Evolutionary conservation across 1,284 basidiomycete genomes (phyloP), one percentile per base, ranked within the genome.

Genomic region (Ustilago bromivora): DNA sequence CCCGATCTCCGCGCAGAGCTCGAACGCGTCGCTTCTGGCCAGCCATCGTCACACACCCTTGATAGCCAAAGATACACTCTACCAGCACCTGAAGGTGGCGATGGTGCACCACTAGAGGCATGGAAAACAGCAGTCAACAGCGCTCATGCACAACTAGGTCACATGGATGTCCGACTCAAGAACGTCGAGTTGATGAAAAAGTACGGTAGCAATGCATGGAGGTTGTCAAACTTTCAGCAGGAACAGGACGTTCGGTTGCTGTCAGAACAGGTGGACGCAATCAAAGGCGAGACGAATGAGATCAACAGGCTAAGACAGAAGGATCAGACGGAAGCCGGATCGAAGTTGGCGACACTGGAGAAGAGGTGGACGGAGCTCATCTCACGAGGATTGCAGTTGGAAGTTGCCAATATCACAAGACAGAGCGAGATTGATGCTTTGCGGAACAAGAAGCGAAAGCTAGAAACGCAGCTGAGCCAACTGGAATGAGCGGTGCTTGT

Each of bases 331-430:
- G 89, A 89, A n/a, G 87, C 91, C 19, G 95, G 94, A 51, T 89
- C 90, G 61, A 92, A 93, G 79, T 87, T 96, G 70, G 92, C 90
- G n/a, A 88, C 90, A 11, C 88, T 95, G 58, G 94, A 96, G 86
- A 92, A 90, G 58, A 89, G 91, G 61, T 96, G 95, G 95, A 94
- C 92, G 11, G 93, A 94, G 85, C 88, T 95, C 47, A 92, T 96
- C 67, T 94, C 93, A 47, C 92, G 90, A 80, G 92, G 94, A 36
- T 87, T 96, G 75, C 94, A 96, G 86, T 92, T 96, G 77, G 94
- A 95, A 88, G 91, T 96, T 88, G 95, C 94, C n/a, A 95, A 94
- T 84, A 89, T 92, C 40, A 92, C 93, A 19, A 87, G 94, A 73
- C 92, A 93, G 81, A 90, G 88, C 9, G 92, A 95, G 82, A 88